Percentiles rank a stretch among this genome's conserved stretches.
Evolutionary conservation across 2,329 filamentous ascomycete genomes (phyloP).

Genomic region (Exophiala mesophila): DNA sequence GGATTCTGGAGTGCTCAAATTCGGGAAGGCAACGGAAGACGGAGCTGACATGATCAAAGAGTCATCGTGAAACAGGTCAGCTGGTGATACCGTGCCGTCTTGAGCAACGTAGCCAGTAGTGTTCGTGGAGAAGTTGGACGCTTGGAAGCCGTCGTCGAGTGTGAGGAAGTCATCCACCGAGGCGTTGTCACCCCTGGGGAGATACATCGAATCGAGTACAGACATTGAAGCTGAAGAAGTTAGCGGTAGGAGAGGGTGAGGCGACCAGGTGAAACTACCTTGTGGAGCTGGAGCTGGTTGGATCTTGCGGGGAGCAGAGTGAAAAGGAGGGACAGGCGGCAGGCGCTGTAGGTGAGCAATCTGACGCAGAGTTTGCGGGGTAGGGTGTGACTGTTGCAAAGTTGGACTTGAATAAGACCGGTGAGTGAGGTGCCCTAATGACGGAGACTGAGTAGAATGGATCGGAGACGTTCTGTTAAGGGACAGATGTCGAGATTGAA

Average conservation of each 20-base stretch:
- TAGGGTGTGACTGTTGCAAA: slow-evolving; percentile 22
- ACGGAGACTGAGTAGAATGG: slow-evolving; percentile 22
- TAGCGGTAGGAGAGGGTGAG: slow-evolving; percentile 22
- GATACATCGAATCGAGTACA: slow-evolving; percentile 24
- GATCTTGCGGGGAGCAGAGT: slow-evolving; percentile 22
- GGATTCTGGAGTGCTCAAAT: slow-evolving; percentile 60
- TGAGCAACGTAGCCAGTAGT: slow-evolving; percentile 12
- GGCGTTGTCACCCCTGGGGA: slow-evolving; percentile 21
- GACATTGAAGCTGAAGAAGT: slow-evolving; percentile 19
- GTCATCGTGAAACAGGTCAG: slow-evolving; percentile 65
- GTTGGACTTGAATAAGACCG: slow-evolving; percentile 25
- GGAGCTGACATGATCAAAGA: slow-evolving; percentile 55
- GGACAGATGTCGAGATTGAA: slow-evolving; percentile 25
- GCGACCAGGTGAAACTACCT: slow-evolving; percentile 37
- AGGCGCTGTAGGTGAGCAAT: slow-evolving; percentile 23
- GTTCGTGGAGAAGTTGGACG: slow-evolving; percentile 11
- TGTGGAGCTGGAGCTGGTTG: slow-evolving; percentile 21
- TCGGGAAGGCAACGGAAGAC: slow-evolving; percentile 70
- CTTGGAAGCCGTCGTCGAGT: slow-evolving; percentile 17
- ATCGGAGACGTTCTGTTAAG: slow-evolving; percentile 24
- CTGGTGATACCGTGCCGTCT: slow-evolving; percentile 67
- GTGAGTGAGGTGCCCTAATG: slow-evolving; percentile 19
- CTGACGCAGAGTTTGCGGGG: slow-evolving; percentile 26
- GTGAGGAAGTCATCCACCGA: slow-evolving; percentile 22
- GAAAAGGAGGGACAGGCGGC: slow-evolving; percentile 32